These are phyloP conservation scores for Aspergillus sp. DNA, from an alignment of 2,329 filamentous ascomycete genomes.

Conservation along the genomic window DNA sequence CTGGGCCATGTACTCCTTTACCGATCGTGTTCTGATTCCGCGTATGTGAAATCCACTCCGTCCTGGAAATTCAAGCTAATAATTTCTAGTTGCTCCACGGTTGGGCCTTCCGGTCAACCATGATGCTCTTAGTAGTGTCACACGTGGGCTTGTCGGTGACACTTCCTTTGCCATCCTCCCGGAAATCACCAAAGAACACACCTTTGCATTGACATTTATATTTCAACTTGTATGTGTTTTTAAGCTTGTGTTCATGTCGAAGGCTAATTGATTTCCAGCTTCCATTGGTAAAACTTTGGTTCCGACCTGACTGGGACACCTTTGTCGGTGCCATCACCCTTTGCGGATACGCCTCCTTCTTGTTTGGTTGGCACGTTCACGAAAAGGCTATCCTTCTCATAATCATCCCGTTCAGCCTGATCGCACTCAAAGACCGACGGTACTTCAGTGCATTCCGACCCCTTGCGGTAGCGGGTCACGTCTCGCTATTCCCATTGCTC, in stretches of 20 bases:
- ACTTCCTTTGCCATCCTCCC: slow-evolving; percentile 91
- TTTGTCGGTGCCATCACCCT: slow-evolving; percentile 88
- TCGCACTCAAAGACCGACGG: slow-evolving; percentile 82
- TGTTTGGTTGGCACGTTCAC: slow-evolving; percentile 98
- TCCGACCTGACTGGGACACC: slow-evolving; percentile 74
- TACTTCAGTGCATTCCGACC: slow-evolving; percentile 90
- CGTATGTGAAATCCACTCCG: slow-evolving; percentile 48
- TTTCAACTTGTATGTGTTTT: slow-evolving; percentile 63
- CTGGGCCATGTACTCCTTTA: slow-evolving; percentile 95
- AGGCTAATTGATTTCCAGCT: slow-evolving; percentile 39
- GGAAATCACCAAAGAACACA: slow-evolving; percentile 72
- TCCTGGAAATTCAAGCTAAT: too few relatives aligned
- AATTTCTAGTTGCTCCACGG: slow-evolving; percentile 69
- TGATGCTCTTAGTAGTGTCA: slow-evolving; percentile 80
- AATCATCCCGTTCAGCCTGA: slow-evolving; percentile 89
- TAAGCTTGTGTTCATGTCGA: neutral
- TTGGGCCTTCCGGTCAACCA: slow-evolving; percentile 69
- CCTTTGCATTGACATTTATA: slow-evolving; percentile 75
- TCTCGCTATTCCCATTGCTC: slow-evolving; percentile 88
- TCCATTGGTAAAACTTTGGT: slow-evolving; percentile 76
- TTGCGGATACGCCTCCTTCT: slow-evolving; percentile 91
- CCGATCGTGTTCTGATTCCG: slow-evolving; percentile 76
- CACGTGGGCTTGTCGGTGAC: slow-evolving; percentile 86
- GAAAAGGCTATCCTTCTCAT: slow-evolving; percentile 94
- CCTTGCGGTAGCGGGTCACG: slow-evolving; percentile 86